Evolutionary conservation across 208 protist genomes (phyloP), one percentile per base, ranked within the genome.

Genomic region (Dictyostelium gargantuum): DNA sequence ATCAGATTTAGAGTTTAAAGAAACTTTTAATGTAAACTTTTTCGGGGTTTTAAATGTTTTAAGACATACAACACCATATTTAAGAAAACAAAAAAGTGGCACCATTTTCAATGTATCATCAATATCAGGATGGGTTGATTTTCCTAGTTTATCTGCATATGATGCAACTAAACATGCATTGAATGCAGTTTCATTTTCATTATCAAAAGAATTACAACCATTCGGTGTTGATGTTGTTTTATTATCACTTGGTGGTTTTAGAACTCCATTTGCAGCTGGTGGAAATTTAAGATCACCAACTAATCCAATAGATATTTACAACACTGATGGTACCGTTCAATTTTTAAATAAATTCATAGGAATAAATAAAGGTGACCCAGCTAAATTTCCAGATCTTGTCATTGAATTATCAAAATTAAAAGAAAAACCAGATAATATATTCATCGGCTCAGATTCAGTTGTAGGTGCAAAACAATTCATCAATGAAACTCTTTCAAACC

Each of bases 151-250:
- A 10, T 32, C 21, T 10, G 9, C 50, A 15, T 77, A 89, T 48
- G 32, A 48, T 23, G 48, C 48, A 2, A 52, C 63, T 6, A 89
- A 89, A 35, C 42, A 50, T 89, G 81, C 81, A 29, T 5, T 89
- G 9, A 42, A 76, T 50, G 68, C 26, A 17, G 1, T 89, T 3
- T 48, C 68, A 23, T 72, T 46, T 6, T 15, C 35, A 21, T 66
- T 68, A 2, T 32, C 3, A 8, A 5, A 19, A n/a, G 81, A 89
- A 40, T 35, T 89, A 35, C 32, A 61, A 40, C 48, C 42, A 77
- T 89, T 89, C 40, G 50, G 50, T 52, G 40, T 89, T 29, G 19
- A 50, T 15, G 81, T 63, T 3, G n/a, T 50, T 19, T 75, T 48
- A 32, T 52, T 89, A 23, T 61, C 40, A 21, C 63, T 50, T 13